A percentile compares a stretch with the other conserved stretches of the same genome.
Conservation (phyloP, 257 asterid genomes). For the Petunia axillaris region DNA sequence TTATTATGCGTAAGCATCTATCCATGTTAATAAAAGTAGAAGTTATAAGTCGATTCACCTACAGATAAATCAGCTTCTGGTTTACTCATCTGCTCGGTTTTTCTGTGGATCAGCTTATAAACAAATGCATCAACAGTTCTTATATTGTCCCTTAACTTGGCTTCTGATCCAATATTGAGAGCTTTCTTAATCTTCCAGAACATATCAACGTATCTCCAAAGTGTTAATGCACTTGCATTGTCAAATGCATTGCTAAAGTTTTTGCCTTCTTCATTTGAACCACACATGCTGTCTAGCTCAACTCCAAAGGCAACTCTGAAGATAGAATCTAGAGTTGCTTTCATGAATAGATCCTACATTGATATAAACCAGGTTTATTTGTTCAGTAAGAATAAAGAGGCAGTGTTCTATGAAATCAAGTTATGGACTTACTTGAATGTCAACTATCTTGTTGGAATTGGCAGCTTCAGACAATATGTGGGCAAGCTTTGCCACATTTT, state of each 20-base stretch:
- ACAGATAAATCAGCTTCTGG: conserved; percentile 43
- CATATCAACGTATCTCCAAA: conserved; percentile 57
- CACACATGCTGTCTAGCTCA: conserved; percentile 61
- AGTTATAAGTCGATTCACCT: conserved; percentile 29
- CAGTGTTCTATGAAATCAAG: background rate
- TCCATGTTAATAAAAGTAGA: background rate
- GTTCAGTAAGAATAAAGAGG: background rate
- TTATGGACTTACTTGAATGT: conserved; percentile 59
- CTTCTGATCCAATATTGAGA: conserved; percentile 57
- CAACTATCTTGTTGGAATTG: conserved; percentile 38
- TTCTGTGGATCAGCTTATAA: conserved; percentile 50
- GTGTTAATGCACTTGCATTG: conserved; percentile 55
- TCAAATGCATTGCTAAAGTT: conserved; percentile 55
- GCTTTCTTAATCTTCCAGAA: conserved; percentile 55
- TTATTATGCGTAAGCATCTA: conserved; percentile 16
- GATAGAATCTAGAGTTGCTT: conserved; percentile 57
- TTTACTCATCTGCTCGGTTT: conserved; percentile 42
- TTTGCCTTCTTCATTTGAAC: conserved; percentile 55
- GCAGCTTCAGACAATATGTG: conserved; percentile 54
- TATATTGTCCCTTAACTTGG: conserved; percentile 43
- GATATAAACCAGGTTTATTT: background rate
- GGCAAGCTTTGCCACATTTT: conserved; percentile 56
- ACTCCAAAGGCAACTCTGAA: conserved; percentile 62
- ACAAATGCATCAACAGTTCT: conserved; percentile 53
- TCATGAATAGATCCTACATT: conserved; percentile 61